Conservation (phyloP, 495 filamentous ascomycete species). For the Xylaria bambusicola region DNA sequence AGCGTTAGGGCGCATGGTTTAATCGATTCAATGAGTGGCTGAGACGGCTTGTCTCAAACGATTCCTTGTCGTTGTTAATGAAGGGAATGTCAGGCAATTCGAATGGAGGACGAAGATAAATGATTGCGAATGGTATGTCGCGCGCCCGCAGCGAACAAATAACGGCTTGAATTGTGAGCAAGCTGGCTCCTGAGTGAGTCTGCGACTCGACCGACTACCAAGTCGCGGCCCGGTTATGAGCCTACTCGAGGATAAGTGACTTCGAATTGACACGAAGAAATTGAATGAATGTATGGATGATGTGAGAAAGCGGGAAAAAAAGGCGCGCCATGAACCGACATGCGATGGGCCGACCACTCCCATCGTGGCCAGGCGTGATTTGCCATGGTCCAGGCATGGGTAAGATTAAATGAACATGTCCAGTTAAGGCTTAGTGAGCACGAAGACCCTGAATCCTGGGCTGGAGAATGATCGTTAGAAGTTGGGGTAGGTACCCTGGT, state of each 20-base stretch:
- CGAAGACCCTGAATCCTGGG: neutral
- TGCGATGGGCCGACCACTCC: neutral
- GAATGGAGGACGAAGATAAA: conserved; percentile 3
- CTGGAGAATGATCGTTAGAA: neutral
- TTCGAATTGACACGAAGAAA: neutral
- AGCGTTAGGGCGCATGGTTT: conserved; percentile 11
- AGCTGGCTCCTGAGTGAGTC: conserved; percentile 4
- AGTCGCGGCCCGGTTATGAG: conserved; percentile 8
- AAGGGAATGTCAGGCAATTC: neutral
- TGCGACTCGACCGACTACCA: conserved; percentile 12
- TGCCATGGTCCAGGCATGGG: neutral
- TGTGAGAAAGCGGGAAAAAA: neutral
- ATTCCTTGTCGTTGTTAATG: too few species aligned
- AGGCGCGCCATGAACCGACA: neutral
- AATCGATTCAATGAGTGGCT: conserved; percentile 10
- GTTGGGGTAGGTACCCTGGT: too few species aligned
- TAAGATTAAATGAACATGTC: conserved; percentile 12
- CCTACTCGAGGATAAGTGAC: conserved; percentile 1
- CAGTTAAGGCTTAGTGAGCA: conserved; percentile 1
- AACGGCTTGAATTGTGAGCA: neutral
- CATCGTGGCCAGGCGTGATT: conserved; percentile 13
- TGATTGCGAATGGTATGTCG: conserved; percentile 14
- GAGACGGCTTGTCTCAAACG: conserved; percentile 5
- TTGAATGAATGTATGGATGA: too few species aligned
- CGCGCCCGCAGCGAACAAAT: neutral